A percentile compares a stretch with the other conserved stretches of the same genome.
phyloP scores from a whole-genome alignment of 2,329 filamentous ascomycete genomes.

The Didymella lethalis region DNA sequence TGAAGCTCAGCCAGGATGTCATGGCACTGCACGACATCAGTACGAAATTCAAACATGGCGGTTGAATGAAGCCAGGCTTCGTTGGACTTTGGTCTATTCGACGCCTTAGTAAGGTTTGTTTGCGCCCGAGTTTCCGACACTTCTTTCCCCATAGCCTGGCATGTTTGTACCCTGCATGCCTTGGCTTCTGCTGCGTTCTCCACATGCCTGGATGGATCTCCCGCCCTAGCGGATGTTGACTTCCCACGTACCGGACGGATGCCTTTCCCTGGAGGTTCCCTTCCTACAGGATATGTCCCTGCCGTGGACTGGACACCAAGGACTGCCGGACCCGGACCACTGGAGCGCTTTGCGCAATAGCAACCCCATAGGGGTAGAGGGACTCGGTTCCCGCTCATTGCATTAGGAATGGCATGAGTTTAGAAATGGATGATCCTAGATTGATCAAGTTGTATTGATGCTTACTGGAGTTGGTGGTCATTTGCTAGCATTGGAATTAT shows the following conservation, averaged over 20 bases:
- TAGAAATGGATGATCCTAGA: constrained; percentile 31
- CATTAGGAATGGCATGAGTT: constrained; percentile 39
- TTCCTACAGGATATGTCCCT: constrained; percentile 36
- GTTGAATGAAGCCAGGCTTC: constrained; percentile 38
- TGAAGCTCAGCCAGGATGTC: constrained; percentile 48
- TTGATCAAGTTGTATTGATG: constrained; percentile 31
- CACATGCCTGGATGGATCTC: constrained; percentile 34
- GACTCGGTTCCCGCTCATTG: constrained; percentile 37
- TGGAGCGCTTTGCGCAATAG: constrained; percentile 33
- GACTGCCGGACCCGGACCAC: constrained; percentile 28
- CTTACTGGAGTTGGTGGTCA: constrained; percentile 23
- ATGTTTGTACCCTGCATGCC: constrained; percentile 33
- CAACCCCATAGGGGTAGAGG: constrained; percentile 26
- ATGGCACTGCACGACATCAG: constrained; percentile 47
- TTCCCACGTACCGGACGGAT: constrained; percentile 39
- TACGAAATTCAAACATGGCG: constrained; percentile 42
- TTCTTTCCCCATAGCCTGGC: constrained; percentile 29
- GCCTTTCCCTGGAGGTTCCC: constrained; percentile 26
- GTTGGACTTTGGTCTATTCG: constrained; percentile 31
- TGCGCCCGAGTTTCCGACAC: constrained; percentile 31
- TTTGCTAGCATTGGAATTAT: constrained; percentile 19
- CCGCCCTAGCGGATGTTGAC: constrained; percentile 36
- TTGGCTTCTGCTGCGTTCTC: constrained; percentile 34
- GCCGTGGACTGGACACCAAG: constrained; percentile 34
- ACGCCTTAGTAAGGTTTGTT: constrained; percentile 45